A percentile compares a stretch with the other conserved stretches of the same genome.
phyloP scores from a whole-genome alignment of 192 early-diverging fungal genomes.

The Linnemannia hyalina region DNA sequence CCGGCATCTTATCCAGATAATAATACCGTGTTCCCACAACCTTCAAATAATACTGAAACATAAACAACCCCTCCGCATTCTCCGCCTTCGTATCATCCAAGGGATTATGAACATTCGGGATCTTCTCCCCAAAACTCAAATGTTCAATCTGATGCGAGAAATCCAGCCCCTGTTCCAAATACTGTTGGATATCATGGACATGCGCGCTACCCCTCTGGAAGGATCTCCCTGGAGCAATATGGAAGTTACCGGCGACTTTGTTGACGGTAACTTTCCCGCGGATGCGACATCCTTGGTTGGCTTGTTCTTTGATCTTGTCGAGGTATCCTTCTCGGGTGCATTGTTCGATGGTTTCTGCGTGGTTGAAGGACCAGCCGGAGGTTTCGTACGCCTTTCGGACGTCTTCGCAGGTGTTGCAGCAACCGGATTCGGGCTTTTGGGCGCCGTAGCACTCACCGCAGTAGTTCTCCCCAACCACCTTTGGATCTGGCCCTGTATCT shows the following conservation, averaged over 20 bases:
- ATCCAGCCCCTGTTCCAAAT: conserved; percentile 72
- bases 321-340: conserved; percentile 87
- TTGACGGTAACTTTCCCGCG: conserved; percentile 83
- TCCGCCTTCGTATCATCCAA: conserved; percentile 56
- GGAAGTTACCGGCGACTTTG: conserved; percentile 93
- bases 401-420: conserved; percentile 95
- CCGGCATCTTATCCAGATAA: conserved; percentile 69
- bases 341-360: conserved; percentile 85
- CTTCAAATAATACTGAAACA: conserved; percentile 93
- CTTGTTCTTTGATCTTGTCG: conserved; percentile 78
- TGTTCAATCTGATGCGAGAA: conserved; percentile 86
- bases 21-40: conserved; percentile 87
- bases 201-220: conserved; percentile 79
- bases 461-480: conserved; percentile 58
- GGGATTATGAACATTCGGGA: conserved; percentile 67
- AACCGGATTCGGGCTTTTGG: conserved; percentile 71
- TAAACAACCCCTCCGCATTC: conserved; percentile 29
- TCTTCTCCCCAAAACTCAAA: conserved; percentile 79
- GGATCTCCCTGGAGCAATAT: conserved; percentile 88
- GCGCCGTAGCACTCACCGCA: conserved; percentile 95
- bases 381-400: conserved; percentile 85
- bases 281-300: conserved; percentile 90
- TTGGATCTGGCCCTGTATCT: conserved; percentile 22
- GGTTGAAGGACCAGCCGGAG: conserved; percentile 83
- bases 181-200: conserved; percentile 81